phyloP scores from a whole-genome alignment of 176 grass and related monocot species.

The Echinochloa phyllopogon region DNA sequence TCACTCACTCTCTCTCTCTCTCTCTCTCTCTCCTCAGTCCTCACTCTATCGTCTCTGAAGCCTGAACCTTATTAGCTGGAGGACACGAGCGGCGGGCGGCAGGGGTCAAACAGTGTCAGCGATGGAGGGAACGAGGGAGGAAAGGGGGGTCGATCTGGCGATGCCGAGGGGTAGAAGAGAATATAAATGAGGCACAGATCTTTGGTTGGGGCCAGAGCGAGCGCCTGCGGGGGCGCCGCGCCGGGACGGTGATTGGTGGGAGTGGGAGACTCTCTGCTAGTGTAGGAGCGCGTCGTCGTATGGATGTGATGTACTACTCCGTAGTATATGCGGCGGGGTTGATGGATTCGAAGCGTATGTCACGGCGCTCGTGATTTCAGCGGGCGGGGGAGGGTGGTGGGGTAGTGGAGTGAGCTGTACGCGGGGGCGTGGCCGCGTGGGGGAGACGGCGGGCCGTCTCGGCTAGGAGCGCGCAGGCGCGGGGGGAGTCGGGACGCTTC shows the following conservation, averaged over 20 bases:
- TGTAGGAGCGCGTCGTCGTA: too few relatives aligned
- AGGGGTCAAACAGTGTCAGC: slow-evolving; percentile 49
- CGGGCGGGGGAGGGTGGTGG: neutral
- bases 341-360: slow-evolving; percentile 8
- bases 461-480: too few relatives aligned
- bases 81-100: neutral
- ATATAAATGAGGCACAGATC: slow-evolving; percentile 38
- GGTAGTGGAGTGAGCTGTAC: slow-evolving; percentile 35
- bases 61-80: slow-evolving; percentile 1
- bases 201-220: neutral
- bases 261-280: too few relatives aligned
- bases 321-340: too few relatives aligned
- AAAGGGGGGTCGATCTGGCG: neutral
- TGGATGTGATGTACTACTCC: too few relatives aligned
- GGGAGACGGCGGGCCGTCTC: neutral
- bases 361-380: slow-evolving; percentile 16
- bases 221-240: neutral
- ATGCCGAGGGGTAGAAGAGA: neutral
- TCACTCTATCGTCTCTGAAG: neutral
- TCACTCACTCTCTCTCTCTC: too few relatives aligned
- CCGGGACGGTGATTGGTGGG: slow-evolving; percentile 17
- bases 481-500: too few relatives aligned
- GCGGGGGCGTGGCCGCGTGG: neutral
- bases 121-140: slow-evolving; percentile 1
- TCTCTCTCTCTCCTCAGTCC: neutral